Base-by-base conservation (phyloP, 2,329 filamentous ascomycete genomes). In the Scedosporium dehoogii region DNA sequence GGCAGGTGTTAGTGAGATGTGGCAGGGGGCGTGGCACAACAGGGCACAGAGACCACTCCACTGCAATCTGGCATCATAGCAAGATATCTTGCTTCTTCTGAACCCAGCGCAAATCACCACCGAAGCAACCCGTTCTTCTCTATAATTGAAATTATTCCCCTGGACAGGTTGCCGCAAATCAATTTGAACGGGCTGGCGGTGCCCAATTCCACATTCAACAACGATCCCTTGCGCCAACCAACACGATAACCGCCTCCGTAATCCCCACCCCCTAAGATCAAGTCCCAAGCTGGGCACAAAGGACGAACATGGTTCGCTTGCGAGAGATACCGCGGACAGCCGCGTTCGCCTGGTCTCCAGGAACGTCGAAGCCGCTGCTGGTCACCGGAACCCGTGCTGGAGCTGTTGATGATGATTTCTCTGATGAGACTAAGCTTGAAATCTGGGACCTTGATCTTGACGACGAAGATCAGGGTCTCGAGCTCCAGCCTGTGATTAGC, bases 321-420 rank as follows among this genome's bases (percentile, higher is more conserved):
- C 87, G 93, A 82, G 92, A 97, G 81, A 96, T 99, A 73, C 90
- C 92, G 74, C 87, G 94, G 78, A 99, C 94, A 71, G 94, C 93
- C 75, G 90, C 93, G 71, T 99, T 99, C 76, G 91, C 94, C 72
- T 99, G 94, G 93, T 96, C 91, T 68, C 89, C 92, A 27, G 90
- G 87, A 69, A 79, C 90, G 59, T 83, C 85, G 46, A 85, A 87
- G 68, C 92, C 93, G 69, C 81, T 96, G 68, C 81, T 99, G 67
- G 93, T 91, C 64, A 99, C 94, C 29, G 94, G 94, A 70, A 99
- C 94, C 57, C 88, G 92, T 69, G 92, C 94, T 65, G 94, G 94
- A 66, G 94, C 94, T 69, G 92, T 99, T 51, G 92, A 96, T 76
- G 92, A 91, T 69, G 92, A 97, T 75, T 99, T 99, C 77, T 97